phyloP scores from a whole-genome alignment of 202 grass and related monocot species.

The Zoysia matrella region DNA sequence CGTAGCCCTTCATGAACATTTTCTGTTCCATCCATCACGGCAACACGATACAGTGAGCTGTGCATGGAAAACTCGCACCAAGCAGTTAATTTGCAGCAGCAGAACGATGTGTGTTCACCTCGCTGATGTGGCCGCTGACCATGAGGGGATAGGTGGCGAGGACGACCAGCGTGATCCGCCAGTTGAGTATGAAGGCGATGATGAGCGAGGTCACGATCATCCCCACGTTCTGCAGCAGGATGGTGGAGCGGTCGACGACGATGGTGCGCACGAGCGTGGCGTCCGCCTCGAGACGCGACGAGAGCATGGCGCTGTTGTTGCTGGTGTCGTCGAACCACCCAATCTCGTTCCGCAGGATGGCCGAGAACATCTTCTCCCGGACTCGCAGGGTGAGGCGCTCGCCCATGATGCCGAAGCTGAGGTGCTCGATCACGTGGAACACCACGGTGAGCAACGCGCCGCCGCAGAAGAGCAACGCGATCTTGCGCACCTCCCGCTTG shows the following conservation, averaged over 20 bases:
- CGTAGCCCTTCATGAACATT: slow-evolving; percentile 98
- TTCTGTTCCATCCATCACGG: slow-evolving; percentile 55
- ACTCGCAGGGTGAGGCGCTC: slow-evolving; percentile 92
- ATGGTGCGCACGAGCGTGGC: slow-evolving; percentile 96
- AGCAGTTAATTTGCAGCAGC: too few species aligned
- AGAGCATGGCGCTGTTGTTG: slow-evolving; percentile 84
- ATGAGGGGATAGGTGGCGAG: slow-evolving; percentile 90
- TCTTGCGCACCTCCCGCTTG: slow-evolving; percentile 82
- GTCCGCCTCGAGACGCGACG: slow-evolving; percentile 84
- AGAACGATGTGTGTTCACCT: slow-evolving; percentile 47
- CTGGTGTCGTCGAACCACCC: slow-evolving; percentile 89
- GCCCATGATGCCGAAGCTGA: slow-evolving; percentile 98
- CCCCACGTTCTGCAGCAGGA: slow-evolving; percentile 90
- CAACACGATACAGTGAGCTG: background rate
- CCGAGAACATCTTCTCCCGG: slow-evolving; percentile 87
- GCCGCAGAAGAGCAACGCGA: slow-evolving; percentile 74
- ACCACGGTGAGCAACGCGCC: slow-evolving; percentile 81
- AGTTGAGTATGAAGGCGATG: slow-evolving; percentile 97
- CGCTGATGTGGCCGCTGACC: slow-evolving; percentile 99
- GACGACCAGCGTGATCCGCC: slow-evolving; percentile 92
- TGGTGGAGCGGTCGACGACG: slow-evolving; percentile 87
- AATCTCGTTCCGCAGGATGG: slow-evolving; percentile 86
- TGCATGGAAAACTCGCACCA: background rate
- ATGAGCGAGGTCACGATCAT: slow-evolving; percentile 95
- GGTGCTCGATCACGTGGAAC: slow-evolving; percentile 89